Conservation (phyloP, 2,329 filamentous ascomycete species). For the Ceratocystiopsis sp. region DNA sequence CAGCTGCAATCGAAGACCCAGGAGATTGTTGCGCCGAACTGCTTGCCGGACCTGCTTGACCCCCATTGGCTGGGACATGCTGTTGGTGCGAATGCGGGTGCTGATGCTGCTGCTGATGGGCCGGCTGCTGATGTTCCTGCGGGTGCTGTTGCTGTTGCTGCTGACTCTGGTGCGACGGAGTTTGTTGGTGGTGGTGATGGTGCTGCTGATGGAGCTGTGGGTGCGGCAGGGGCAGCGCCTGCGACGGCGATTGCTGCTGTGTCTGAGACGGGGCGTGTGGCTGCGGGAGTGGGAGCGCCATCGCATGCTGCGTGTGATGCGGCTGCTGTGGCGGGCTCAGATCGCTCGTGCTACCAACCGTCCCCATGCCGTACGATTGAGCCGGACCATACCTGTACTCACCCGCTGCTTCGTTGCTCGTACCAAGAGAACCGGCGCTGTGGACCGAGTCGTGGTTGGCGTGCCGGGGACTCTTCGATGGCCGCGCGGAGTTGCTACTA, state of each 20-base stretch:
- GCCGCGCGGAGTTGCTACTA: slow-evolving; percentile 29
- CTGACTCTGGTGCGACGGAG: slow-evolving; percentile 3
- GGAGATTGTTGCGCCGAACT: no score
- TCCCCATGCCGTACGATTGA: slow-evolving; percentile 15
- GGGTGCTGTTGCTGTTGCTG: slow-evolving; percentile 6
- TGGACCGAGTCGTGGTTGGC: slow-evolving; percentile 36
- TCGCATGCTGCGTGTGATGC: slow-evolving; percentile 9
- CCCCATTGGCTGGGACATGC: neutral
- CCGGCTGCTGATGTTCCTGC: slow-evolving; percentile 4
- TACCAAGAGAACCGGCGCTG: slow-evolving; percentile 26
- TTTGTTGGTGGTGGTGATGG: slow-evolving; percentile 8
- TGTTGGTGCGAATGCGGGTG: slow-evolving; percentile 1
- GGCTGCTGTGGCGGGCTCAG: slow-evolving; percentile 17
- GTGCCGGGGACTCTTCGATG: slow-evolving; percentile 39
- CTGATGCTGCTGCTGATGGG: neutral
- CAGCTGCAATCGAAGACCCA: neutral
- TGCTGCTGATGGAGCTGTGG: slow-evolving; percentile 5
- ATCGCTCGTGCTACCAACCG: slow-evolving; percentile 18
- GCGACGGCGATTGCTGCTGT: neutral
- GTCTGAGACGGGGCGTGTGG: neutral
- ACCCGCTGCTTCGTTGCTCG: slow-evolving; percentile 29
- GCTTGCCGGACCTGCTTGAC: no score
- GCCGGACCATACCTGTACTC: slow-evolving; percentile 39
- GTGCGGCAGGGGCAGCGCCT: neutral
- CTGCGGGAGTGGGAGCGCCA: neutral